A percentile compares a stretch with the other conserved stretches of the same genome.
These are phyloP conservation scores for Aspergillus neotritici DNA, from an alignment of 2,329 filamentous ascomycete genomes.

Conservation along the genomic window DNA sequence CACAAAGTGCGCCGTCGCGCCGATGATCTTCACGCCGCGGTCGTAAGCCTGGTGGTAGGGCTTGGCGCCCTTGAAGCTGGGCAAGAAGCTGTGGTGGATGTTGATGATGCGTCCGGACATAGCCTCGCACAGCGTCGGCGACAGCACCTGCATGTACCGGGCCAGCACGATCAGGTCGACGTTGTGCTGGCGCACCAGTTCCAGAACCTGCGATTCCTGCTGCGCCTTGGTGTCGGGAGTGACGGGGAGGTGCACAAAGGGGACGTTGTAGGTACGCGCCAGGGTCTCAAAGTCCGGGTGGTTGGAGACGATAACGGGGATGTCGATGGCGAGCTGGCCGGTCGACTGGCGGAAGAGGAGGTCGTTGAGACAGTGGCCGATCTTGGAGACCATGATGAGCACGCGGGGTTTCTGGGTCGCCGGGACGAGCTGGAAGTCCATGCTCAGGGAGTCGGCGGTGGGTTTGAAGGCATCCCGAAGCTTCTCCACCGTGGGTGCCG, in stretches of 20 bases:
- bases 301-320: conserved; percentile 76
- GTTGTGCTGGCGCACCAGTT: conserved; percentile 61
- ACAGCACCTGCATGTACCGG: conserved; percentile 83
- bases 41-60: conserved; percentile 86
- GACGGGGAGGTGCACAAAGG: conserved; percentile 75
- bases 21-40: conserved; percentile 81
- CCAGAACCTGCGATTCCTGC: conserved; percentile 67
- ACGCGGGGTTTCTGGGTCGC: conserved; percentile 66
- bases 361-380: conserved; percentile 79
- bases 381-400: conserved; percentile 86
- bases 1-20: conserved; percentile 79
- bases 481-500: conserved; percentile 41
- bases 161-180: conserved; percentile 77
- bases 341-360: conserved; percentile 73
- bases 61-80: conserved; percentile 81
- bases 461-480: conserved; percentile 53
- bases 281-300: conserved; percentile 67
- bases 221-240: conserved; percentile 69
- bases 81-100: conserved; percentile 83
- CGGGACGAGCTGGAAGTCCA: conserved; percentile 67
- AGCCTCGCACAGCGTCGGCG: conserved; percentile 64
- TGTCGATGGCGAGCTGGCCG: conserved; percentile 66
- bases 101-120: conserved; percentile 89
- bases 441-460: conserved; percentile 59
- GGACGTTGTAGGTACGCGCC: conserved; percentile 67